Conservation (phyloP, 73 alveolate species). For the Diophrys sp. region DNA sequence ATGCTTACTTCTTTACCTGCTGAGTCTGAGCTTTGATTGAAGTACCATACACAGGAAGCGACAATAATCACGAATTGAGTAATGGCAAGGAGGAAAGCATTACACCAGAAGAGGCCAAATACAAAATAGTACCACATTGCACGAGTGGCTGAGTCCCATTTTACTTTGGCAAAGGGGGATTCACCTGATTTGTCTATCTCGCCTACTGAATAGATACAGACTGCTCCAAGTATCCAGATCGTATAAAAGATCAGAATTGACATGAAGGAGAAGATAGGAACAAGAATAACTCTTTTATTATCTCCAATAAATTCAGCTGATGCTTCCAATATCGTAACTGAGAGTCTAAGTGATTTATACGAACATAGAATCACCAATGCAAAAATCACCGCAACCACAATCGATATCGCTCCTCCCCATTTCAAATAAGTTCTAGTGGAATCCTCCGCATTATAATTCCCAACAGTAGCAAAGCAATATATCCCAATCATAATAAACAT, state of each 20-base stretch:
- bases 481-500: slow-evolving; percentile 21
- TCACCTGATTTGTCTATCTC: slow-evolving; percentile 68
- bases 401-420: slow-evolving; percentile 16
- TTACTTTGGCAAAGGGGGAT: slow-evolving; percentile 78
- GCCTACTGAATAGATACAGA: slow-evolving; percentile 85
- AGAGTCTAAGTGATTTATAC: slow-evolving; percentile 90
- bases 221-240: slow-evolving; percentile 84
- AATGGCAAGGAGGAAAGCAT: slow-evolving; percentile 87
- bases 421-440: not conserved
- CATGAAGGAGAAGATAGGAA: slow-evolving; percentile 86
- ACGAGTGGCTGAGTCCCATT: slow-evolving; percentile 89
- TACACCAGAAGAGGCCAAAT: slow-evolving; percentile 90
- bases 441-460: slow-evolving; percentile 23
- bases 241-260: slow-evolving; percentile 66
- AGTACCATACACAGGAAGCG: slow-evolving; percentile 93
- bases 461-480: slow-evolving; percentile 14
- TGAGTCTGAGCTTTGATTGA: slow-evolving; percentile 82
- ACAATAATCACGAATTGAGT: slow-evolving; percentile 91
- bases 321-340: slow-evolving; percentile 88
- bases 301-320: slow-evolving; percentile 85
- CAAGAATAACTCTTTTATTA: slow-evolving; percentile 68
- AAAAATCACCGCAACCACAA: slow-evolving; percentile 52
- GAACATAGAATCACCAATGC: slow-evolving; percentile 70
- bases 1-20: slow-evolving; percentile 62
- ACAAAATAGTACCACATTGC: slow-evolving; percentile 83